These are phyloP conservation scores for Gonapodya sp. DNA, from an alignment of 192 early-diverging fungal species.

Conservation along the genomic window DNA sequence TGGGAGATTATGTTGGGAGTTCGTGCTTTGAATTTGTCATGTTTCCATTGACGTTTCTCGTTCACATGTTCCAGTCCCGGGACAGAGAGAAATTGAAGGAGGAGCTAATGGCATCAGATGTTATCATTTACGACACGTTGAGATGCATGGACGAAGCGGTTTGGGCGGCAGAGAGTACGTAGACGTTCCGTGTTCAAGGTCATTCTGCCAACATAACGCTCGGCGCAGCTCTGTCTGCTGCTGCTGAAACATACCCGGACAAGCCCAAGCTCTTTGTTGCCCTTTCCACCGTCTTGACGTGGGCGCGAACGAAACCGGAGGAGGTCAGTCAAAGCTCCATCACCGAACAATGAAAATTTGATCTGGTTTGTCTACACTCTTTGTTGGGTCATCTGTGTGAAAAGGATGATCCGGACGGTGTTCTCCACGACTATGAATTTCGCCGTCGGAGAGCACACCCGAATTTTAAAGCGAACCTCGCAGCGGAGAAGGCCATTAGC, in stretches of 20 bases:
- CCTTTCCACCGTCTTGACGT: conserved; percentile 49
- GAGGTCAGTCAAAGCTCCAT: conserved; percentile 19
- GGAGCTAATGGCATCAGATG: conserved; percentile 30
- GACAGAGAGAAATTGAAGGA: conserved; percentile 30
- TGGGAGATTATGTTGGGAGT: conserved; percentile 15
- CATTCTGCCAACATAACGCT: neutral
- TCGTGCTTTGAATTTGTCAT: conserved; percentile 13
- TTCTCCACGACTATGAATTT: conserved; percentile 48
- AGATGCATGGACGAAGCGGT: conserved; percentile 40
- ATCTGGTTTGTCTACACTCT: neutral
- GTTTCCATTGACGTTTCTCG: conserved; percentile 5
- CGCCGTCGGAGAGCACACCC: conserved; percentile 46
- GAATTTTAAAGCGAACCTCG: conserved; percentile 43
- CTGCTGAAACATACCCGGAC: conserved; percentile 35
- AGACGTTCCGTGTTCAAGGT: neutral
- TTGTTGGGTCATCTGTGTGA: neutral
- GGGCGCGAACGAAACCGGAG: conserved; percentile 49
- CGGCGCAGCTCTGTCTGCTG: conserved; percentile 29
- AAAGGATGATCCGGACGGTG: conserved; percentile 42
- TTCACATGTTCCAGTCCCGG: conserved; percentile 18
- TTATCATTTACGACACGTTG: conserved; percentile 48
- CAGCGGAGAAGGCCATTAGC: conserved; percentile 42
- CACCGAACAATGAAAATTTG: neutral
- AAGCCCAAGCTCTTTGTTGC: conserved; percentile 47
- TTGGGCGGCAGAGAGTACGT: conserved; percentile 42